A percentile compares a stretch with the other conserved stretches of the same genome.
Conservation (phyloP, 352 stramenopile species). For the Discostella stelligera region DNA sequence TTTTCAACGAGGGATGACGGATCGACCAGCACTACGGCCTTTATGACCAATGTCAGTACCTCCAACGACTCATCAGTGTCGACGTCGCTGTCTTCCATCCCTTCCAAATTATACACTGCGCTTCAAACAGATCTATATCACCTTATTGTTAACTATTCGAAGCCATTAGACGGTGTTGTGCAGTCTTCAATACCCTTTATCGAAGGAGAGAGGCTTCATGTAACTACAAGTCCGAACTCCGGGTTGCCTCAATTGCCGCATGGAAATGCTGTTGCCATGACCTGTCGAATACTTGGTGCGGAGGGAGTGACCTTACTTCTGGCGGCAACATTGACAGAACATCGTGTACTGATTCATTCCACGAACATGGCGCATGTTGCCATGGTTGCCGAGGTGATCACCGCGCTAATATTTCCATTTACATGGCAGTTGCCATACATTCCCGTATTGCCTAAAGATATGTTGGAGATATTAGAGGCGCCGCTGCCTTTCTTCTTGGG, state of each 20-base stretch:
- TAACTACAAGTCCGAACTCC: slow-evolving; percentile 60
- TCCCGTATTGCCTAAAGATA: slow-evolving; percentile 73
- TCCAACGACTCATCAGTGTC: slow-evolving; percentile 20
- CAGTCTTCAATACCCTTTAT: slow-evolving; percentile 81
- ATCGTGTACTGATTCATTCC: slow-evolving; percentile 79
- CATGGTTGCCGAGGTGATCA: slow-evolving; percentile 81
- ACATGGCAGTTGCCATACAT: slow-evolving; percentile 82
- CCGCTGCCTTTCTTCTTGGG: slow-evolving; percentile 77
- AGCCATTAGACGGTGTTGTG: slow-evolving; percentile 73
- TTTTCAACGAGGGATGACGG: slow-evolving; percentile 4
- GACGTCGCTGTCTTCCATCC: slow-evolving; percentile 8
- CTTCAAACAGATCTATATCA: slow-evolving; percentile 65
- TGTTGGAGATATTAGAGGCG: slow-evolving; percentile 81
- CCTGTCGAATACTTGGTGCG: slow-evolving; percentile 72
- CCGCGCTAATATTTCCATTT: slow-evolving; percentile 80
- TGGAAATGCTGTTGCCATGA: slow-evolving; percentile 61
- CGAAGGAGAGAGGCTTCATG: slow-evolving; percentile 67
- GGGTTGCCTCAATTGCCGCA: slow-evolving; percentile 78
- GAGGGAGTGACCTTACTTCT: slow-evolving; percentile 79
- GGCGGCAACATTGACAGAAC: slow-evolving; percentile 78
- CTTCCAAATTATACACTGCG: slow-evolving; percentile 30
- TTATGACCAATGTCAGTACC: slow-evolving; percentile 3
- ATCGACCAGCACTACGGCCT: not conserved
- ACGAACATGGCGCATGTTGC: slow-evolving; percentile 75
- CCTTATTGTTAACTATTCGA: slow-evolving; percentile 75